A percentile compares a stretch with the other conserved stretches of the same genome.
These are phyloP conservation scores for Amorphotheca resinae DNA, from an alignment of 495 filamentous ascomycete species.

Conservation along the genomic window DNA sequence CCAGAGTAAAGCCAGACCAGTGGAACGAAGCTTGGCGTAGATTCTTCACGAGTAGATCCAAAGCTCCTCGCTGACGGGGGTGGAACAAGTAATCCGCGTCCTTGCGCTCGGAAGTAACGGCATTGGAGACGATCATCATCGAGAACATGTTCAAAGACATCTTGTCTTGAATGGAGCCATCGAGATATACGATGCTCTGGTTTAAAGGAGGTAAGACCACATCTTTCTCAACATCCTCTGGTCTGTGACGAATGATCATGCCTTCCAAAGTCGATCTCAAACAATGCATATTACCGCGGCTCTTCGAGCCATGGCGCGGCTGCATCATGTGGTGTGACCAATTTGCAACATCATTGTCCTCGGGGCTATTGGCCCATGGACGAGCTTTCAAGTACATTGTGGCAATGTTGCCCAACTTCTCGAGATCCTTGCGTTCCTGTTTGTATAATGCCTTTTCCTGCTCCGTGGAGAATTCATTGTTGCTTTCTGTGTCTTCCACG, in stretches of 20 bases:
- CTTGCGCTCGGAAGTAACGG: conserved; percentile 74
- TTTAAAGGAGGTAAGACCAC: conserved; percentile 51
- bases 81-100: conserved; percentile 88
- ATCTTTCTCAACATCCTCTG: conserved; percentile 54
- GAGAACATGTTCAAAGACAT: conserved; percentile 76
- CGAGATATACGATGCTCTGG: conserved; percentile 59
- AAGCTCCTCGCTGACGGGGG: conserved; percentile 47
- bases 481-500: neutral
- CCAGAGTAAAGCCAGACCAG: conserved; percentile 62
- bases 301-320: conserved; percentile 36
- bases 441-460: conserved; percentile 20
- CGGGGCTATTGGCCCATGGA: conserved; percentile 55
- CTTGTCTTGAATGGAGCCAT: conserved; percentile 74
- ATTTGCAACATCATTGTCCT: conserved; percentile 29
- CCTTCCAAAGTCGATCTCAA: conserved; percentile 59
- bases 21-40: conserved; percentile 81
- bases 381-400: conserved; percentile 58
- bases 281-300: conserved; percentile 43
- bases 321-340: conserved; percentile 72
- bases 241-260: conserved; percentile 68
- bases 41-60: conserved; percentile 60
- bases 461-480: neutral
- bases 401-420: conserved; percentile 58
- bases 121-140: conserved; percentile 68
- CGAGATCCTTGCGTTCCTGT: conserved; percentile 59